phyloP scores from a whole-genome alignment of 1,284 basidiomycete genomes.

The Lignosus rhinocerotis region DNA sequence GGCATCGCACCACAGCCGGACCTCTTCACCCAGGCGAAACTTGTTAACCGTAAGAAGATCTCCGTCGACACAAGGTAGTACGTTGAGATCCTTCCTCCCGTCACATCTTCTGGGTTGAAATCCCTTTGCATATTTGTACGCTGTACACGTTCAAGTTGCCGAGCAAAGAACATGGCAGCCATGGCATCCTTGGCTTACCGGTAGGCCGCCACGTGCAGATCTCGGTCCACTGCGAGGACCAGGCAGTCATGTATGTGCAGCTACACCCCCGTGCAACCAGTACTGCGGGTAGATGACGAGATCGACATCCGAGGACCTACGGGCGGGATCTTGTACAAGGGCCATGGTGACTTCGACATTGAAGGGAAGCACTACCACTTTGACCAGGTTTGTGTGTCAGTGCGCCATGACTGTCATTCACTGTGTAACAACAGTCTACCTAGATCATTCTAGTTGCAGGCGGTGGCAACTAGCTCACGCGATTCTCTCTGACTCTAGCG shows the following conservation, averaged over 20 bases:
- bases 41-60: slow-evolving; percentile 19
- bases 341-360: slow-evolving; percentile 22
- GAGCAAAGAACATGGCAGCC: slow-evolving; percentile 10
- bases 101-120: background rate
- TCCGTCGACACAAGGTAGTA: slow-evolving; percentile 24
- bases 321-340: slow-evolving; percentile 25
- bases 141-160: slow-evolving; percentile 28
- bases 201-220: slow-evolving; percentile 27
- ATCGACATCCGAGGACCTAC: slow-evolving; percentile 28
- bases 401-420: too few relatives aligned
- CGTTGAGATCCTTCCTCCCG: background rate
- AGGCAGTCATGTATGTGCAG: slow-evolving; percentile 25
- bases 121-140: background rate
- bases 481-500: slow-evolving; percentile 20
- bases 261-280: slow-evolving; percentile 27
- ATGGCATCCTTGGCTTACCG: slow-evolving; percentile 23
- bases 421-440: background rate
- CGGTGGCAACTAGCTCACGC: slow-evolving; percentile 30
- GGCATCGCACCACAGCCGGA: slow-evolving; percentile 26
- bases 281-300: slow-evolving; percentile 20
- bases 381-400: slow-evolving; percentile 14
- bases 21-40: slow-evolving; percentile 19
- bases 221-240: slow-evolving; percentile 28
- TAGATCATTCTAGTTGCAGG: slow-evolving; percentile 30
- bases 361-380: slow-evolving; percentile 21